Base-by-base conservation (phyloP, 306 rosid species). In the Begonia peltatifolia region DNA sequence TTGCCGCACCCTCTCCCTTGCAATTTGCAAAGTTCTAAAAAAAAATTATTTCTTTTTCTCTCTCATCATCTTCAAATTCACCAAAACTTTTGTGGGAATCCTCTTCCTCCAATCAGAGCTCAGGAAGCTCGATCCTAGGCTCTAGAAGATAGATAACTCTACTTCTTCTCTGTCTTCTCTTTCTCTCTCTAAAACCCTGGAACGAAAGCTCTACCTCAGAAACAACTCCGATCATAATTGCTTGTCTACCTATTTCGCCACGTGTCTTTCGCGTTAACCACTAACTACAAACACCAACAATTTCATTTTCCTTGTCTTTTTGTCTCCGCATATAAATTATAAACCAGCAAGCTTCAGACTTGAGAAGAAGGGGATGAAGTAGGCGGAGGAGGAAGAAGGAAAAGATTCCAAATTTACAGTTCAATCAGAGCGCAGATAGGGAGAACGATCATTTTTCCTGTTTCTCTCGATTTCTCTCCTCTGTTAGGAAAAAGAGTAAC, bases 31-130 rank as follows among this genome's bases (percentile, higher is more conserved):
- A 20, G 23, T 20, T 20, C 23, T 10, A 13, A 15, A 17, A 17
- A 17, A 17, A 17, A n/a, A n/a, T n/a, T n/a, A n/a, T n/a, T n/a
- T 6, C 15, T 14, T 18, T 66, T 54, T 70, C 68, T 74, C 76
- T 74, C 84, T 73, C 81, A 60, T 72, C 66, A 69, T 77, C 79
- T 55, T 15, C 68, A 57, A 62, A 55, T 42, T 58, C 66, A 50
- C 74, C 61, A 68, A 9, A 46, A 25, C 52, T 65, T 62, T 55
- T 47, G 1, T 38, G 46, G 84, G 71, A 83, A 87, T 87, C 96
- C 75, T 49, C 16, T 35, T 30, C 69, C 56, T 30, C 96, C 94
- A 83, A 83, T 87, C 71, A 87, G 74, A 76, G 47, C 64, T 20
- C 76, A 72, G 53, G 61, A 76, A 67, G 67, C 83, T 76, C 77